These are phyloP conservation scores for Heliamphora exappendiculata DNA, from an alignment of 148 eudicot species.

Conservation along the genomic window DNA sequence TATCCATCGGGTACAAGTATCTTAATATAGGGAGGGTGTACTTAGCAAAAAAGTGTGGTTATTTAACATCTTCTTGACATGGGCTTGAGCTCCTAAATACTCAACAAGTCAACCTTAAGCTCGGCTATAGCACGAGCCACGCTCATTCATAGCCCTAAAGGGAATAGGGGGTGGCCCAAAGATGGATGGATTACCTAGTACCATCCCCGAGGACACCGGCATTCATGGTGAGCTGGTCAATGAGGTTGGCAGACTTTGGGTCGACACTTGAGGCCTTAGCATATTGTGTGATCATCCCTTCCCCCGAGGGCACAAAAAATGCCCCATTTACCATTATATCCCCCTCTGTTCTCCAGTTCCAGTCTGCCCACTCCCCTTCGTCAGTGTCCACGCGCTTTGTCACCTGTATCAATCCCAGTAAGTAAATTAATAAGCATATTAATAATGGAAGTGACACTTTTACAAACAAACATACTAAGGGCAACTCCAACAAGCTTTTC, in stretches of 20 bases:
- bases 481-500: too few species aligned
- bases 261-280: slow-evolving; percentile 61
- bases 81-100: too few species aligned
- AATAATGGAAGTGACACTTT: too few species aligned
- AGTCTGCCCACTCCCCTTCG: slow-evolving; percentile 41
- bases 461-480: too few species aligned
- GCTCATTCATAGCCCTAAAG: background rate
- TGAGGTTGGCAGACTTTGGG: slow-evolving; percentile 48
- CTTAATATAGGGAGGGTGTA: too few species aligned
- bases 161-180: too few species aligned
- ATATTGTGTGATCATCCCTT: slow-evolving; percentile 43
- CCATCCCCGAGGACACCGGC: slow-evolving; percentile 70
- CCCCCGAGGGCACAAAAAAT: slow-evolving; percentile 56
- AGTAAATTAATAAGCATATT: too few species aligned
- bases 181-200: slow-evolving; percentile 28
- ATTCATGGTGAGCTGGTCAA: slow-evolving; percentile 54
- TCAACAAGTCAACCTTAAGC: too few species aligned
- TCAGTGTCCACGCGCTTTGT: slow-evolving; percentile 58
- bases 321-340: slow-evolving; percentile 60
- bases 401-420: too few species aligned
- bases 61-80: too few species aligned
- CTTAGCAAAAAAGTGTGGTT: too few species aligned
- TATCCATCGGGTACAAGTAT: too few species aligned
- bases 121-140: background rate
- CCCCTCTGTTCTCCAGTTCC: slow-evolving; percentile 68